Base-by-base conservation (phyloP, 1,284 basidiomycete species). In the Microbotryum lychnidis-dioicae region DNA sequence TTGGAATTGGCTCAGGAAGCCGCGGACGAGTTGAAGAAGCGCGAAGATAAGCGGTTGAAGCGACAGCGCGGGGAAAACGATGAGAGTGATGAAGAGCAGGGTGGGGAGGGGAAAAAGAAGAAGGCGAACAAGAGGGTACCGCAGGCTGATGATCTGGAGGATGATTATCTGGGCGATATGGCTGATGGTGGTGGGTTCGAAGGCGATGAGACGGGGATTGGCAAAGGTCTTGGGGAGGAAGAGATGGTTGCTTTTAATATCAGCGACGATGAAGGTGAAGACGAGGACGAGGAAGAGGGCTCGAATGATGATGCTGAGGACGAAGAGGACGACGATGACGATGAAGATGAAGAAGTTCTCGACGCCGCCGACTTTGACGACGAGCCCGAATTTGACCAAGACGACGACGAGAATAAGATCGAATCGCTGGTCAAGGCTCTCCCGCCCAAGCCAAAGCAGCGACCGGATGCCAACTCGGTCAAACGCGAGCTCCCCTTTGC, bases 1-100 rank as follows among this genome's bases (percentile, higher is more conserved):
- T 92, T 94, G 69, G 96, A 99, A 74, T 72, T 91, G 16, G 93
- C 91, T 2, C 70, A 87, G 60, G 92, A 96, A 68, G 89, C 90
- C 73, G 93, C 90, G 69, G 87, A 91, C 71, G 80, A 83, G 3
- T 77, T 98, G 54, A 87, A 93, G 76, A 86, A 84, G 73, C 89
- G 89, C 0, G 96, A 99, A 77, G 81, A 82, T 65, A 83, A 81
- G 69, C 81, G 96, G 20, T 75, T 86, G 57, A 81, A 85, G 68
- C 83, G 96, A 21, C 97, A 97, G 93, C 77, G 87, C 50, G 94
- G 93, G 7, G 80, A 90, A 66, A 82, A 82, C 50, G 69, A 69
- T 45, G 63, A 60, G 29, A 70, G 61, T 33, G 82, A 81, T 20
- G 84, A 85, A 52, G 85, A 84, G 7, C 79, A 75, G 31, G 81